Conservation (phyloP, 257 asterid genomes). For the Lycium ferocissimum region DNA sequence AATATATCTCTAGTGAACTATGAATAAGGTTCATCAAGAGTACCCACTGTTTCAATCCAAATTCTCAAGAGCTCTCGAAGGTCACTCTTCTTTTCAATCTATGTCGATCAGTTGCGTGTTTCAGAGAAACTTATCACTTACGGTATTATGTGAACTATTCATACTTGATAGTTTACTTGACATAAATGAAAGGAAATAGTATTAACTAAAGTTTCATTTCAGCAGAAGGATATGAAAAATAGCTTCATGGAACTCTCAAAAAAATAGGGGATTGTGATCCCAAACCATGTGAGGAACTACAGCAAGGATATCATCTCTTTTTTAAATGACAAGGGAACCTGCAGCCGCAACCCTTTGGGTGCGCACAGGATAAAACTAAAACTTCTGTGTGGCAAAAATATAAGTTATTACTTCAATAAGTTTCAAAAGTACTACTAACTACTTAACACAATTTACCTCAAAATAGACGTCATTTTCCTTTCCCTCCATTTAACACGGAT, state of each 20-base stretch:
- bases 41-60: neutral
- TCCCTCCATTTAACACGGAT: neutral
- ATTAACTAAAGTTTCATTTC: conserved; percentile 7
- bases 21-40: neutral
- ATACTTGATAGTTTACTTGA: neutral
- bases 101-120: neutral
- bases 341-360: too few species aligned
- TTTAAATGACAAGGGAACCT: too few species aligned
- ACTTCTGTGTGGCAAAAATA: neutral
- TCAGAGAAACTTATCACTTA: neutral
- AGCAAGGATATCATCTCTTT: neutral
- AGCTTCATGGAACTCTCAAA: conserved; percentile 16
- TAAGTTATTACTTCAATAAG: neutral
- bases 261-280: neutral
- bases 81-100: neutral
- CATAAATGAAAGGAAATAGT: neutral
- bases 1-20: neutral
- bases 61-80: neutral
- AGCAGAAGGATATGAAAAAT: neutral
- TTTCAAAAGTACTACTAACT: neutral
- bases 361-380: neutral
- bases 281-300: neutral
- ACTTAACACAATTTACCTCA: conserved; percentile 23
- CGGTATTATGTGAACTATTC: neutral
- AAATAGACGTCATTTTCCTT: neutral